Evolutionary conservation across 768 basidiomycete species (phyloP).

Genomic region (Leccinum variicolor): DNA sequence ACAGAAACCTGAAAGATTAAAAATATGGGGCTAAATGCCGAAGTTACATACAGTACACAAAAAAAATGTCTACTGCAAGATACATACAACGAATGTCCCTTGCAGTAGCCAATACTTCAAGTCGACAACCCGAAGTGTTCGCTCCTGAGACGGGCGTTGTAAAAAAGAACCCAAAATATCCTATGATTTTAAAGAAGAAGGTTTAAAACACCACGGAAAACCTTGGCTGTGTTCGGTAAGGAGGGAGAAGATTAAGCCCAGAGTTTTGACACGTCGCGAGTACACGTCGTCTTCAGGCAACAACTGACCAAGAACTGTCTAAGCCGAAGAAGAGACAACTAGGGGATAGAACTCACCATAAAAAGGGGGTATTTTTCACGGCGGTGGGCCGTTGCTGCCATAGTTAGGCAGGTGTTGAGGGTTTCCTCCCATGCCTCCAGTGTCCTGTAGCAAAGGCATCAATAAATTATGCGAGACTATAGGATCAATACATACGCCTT

Average conservation of each 20-base stretch:
- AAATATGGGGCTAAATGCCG: background rate
- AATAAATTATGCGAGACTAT: background rate
- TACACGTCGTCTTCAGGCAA: background rate
- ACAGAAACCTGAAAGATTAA: too few species aligned
- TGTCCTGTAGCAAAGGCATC: background rate
- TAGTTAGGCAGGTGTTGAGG: too few species aligned
- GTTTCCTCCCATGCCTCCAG: background rate
- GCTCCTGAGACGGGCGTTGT: background rate
- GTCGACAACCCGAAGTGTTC: background rate
- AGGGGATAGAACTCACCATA: background rate
- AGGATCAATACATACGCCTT: background rate
- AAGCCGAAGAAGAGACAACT: background rate
- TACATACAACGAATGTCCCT: background rate
- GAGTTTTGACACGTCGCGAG: background rate
- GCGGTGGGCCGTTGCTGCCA: background rate
- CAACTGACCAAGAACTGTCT: background rate
- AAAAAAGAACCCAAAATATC: background rate
- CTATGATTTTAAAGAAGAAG: background rate
- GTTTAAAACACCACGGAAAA: background rate
- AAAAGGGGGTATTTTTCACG: background rate
- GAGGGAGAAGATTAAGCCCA: background rate
- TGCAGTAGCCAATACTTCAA: background rate
- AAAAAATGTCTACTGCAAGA: background rate
- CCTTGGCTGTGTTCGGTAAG: background rate
- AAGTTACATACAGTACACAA: background rate